Evolutionary conservation across 2,329 filamentous ascomycete genomes (phyloP), one percentile per base, ranked within the genome.

Genomic region (Clarireedia homoeocarpa): DNA sequence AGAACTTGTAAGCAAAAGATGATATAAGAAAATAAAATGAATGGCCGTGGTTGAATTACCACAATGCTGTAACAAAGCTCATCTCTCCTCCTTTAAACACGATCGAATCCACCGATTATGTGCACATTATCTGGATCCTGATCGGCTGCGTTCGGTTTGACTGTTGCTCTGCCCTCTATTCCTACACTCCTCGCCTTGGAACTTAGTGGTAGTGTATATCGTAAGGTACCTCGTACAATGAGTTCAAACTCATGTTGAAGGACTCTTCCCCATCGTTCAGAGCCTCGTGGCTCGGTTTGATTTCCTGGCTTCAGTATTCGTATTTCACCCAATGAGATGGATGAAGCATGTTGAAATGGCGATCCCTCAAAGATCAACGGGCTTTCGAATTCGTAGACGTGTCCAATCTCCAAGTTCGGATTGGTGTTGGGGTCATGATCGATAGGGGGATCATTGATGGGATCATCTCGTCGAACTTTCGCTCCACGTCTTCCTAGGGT

Each of bases 191-290:
- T 75, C 39, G 83, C 71, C 53, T 77, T 78, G 62, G 81, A 79
- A 63, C 81, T 85, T 52, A 86, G 72, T 2, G 83, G 83, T 36
- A 86, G 73, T n/a, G 65, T 64, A 55, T 99, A 99, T 67, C 91
- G 91, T 63, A 99, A 77, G 14, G 94, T 88, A 23, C 94, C 94
- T 64, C 94, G 86, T 44, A 99, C 82, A 59, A 97, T 92, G 49
- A 99, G 79, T 63, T 96, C 90, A 64, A 97, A 99, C 46, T 92
- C 89, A 70, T 96, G 88, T 62, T 95, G 83, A 51, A 96, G 77
- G 48, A 97, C 91, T 58, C 84, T 82, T 69, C 95, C 90, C 94
- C 94, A 99, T 12, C 91, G 83, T 67, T 88, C 84, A 1, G 85
- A 86, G 7, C 92, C 94, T 42, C 88, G 88, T 45, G 82, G 76